Evolutionary conservation across 805 yeast genomes (phyloP), one percentile per base, ranked within the genome.

Genomic region (Priceomyces castillae): DNA sequence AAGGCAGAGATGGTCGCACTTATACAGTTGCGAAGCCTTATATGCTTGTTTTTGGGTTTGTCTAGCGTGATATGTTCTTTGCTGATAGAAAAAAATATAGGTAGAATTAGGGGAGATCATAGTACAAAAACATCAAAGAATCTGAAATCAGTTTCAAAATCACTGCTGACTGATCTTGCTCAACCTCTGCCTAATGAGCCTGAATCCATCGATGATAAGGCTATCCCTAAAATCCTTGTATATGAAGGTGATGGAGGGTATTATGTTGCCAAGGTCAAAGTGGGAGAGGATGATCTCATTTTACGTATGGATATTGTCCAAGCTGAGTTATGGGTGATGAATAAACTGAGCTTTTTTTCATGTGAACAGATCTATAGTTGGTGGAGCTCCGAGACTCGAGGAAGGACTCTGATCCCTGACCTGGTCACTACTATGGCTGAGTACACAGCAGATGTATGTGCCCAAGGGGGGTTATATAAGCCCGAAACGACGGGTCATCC

Each of bases 281-380:
- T 28, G 15, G 31, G 31, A 5, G 7, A 28, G 15, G 31, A 28
- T n/a, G 31, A 28, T 28, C n/a, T 28, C 31, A 12, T 28, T 4
- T n/a, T 28, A 9, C 50, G 69, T 30, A 34, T 67, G 30, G 75
- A 69, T 48, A 23, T 60, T 16, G 17, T 61, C n/a, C 74, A 65
- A 50, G 69, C 70, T 4, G 67, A 69, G 14, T 34, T 67, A 2
- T 70, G 74, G 74, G 66, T 65, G 15, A 48, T 69, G 50, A 54
- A 65, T 42, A 61, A 56, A 4, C 40, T 57, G 12, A 36, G 40
- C 3, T 46, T 66, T 36, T 46, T 51, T 30, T 52, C 53, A 33
- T 70, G 74, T 46, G 35, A 42, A 10, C 51, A 49, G 16, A 37
- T 62, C 7, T 35, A 40, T 37, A 22, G 19, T 1, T 63, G 62